A percentile compares a stretch with the other conserved stretches of the same genome.
Evolutionary conservation across 2,329 filamentous ascomycete species (phyloP).

Genomic region (Hypoxylon sp.): DNA sequence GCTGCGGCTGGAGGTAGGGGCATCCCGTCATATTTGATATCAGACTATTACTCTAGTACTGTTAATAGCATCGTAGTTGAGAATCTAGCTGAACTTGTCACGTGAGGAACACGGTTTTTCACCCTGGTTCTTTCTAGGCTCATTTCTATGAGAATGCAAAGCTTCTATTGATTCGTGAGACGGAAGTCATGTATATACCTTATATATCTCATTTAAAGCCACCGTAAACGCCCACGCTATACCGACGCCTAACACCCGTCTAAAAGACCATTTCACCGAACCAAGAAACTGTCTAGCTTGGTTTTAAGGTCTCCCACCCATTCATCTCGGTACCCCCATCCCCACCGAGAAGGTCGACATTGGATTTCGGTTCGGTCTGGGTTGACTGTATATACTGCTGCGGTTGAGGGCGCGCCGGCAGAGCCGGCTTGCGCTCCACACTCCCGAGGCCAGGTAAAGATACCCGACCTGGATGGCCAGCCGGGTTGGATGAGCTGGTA

Average conservation of each 20-base stretch:
- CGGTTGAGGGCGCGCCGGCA: slow-evolving; percentile 49
- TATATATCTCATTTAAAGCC: slow-evolving; percentile 13
- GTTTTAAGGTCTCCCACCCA: slow-evolving; percentile 69
- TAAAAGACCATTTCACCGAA: slow-evolving; percentile 17
- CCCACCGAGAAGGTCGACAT: slow-evolving; percentile 61
- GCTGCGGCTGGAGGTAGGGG: not conserved
- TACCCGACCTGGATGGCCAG: slow-evolving; percentile 40
- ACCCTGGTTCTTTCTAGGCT: not conserved
- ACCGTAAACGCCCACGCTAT: slow-evolving; percentile 36
- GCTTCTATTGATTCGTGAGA: slow-evolving; percentile 1
- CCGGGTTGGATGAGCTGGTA: slow-evolving; percentile 6
- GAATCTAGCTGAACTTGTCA: not conserved
- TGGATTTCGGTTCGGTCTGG: slow-evolving; percentile 51
- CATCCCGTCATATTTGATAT: not conserved
- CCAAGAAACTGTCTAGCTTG: slow-evolving; percentile 50
- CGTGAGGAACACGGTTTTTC: not conserved
- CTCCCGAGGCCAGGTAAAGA: slow-evolving; percentile 48
- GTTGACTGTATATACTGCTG: slow-evolving; percentile 44
- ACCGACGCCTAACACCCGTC: slow-evolving; percentile 12
- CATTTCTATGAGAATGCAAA: not conserved
- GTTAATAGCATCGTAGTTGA: not conserved
- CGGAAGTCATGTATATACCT: no score
- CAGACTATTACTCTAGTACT: not conserved
- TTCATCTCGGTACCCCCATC: slow-evolving; percentile 62
- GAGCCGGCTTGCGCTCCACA: slow-evolving; percentile 49